A percentile compares a stretch with the other conserved stretches of the same genome.
Conservation (phyloP, 345 rosid genomes). For the Salix brachista region DNA sequence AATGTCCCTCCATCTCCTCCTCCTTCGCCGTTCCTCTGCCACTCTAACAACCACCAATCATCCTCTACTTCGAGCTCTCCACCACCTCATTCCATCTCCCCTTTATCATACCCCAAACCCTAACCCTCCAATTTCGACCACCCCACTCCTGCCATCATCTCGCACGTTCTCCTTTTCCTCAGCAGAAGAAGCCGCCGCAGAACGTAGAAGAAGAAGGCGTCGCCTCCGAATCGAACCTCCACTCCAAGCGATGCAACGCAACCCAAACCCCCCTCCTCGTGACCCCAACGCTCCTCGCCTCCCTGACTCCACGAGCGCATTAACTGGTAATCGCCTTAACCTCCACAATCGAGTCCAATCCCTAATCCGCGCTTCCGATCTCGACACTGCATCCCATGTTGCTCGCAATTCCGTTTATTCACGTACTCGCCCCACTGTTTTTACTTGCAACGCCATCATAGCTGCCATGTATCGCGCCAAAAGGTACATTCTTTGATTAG, state of each 20-base stretch:
- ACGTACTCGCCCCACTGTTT: slow-evolving; percentile 77
- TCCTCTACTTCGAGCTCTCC: background rate
- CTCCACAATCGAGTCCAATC: slow-evolving; percentile 94
- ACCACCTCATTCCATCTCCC: background rate
- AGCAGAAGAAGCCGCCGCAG: slow-evolving; percentile 96
- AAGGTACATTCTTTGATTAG: slow-evolving; percentile 31
- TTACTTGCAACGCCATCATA: slow-evolving; percentile 93
- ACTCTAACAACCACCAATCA: background rate
- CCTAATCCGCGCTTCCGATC: slow-evolving; percentile 86
- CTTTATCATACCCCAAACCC: slow-evolving; percentile 7
- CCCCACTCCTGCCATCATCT: slow-evolving; percentile 19
- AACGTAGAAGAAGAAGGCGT: slow-evolving; percentile 86
- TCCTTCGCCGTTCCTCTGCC: slow-evolving; percentile 11
- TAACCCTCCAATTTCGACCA: slow-evolving; percentile 1
- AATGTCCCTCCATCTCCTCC: slow-evolving; percentile 56
- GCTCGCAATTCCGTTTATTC: slow-evolving; percentile 77
- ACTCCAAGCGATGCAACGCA: slow-evolving; percentile 72
- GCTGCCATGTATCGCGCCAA: slow-evolving; percentile 91
- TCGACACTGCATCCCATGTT: slow-evolving; percentile 79
- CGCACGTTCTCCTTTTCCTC: slow-evolving; percentile 72
- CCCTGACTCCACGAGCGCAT: slow-evolving; percentile 79
- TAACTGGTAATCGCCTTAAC: slow-evolving; percentile 80
- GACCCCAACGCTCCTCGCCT: slow-evolving; percentile 94
- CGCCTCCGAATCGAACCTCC: slow-evolving; percentile 93
- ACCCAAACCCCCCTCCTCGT: slow-evolving; percentile 52